Percentiles rank a stretch among this genome's conserved stretches.
Evolutionary conservation across 1,139 yeast species (phyloP).

Genomic region (Taiozyma onychis): DNA sequence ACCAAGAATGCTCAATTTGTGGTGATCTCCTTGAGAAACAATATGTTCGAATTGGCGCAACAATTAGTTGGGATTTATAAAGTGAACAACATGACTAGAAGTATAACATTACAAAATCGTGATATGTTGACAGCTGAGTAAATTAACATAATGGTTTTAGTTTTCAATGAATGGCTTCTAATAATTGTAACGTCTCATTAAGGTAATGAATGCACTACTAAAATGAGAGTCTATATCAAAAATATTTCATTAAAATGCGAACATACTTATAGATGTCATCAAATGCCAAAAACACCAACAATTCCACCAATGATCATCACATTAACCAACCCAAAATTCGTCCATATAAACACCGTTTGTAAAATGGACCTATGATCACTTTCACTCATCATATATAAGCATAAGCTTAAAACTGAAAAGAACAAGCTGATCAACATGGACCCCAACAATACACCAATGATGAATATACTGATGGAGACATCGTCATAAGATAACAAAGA

Average conservation of each 20-base stretch:
- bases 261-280: background rate
- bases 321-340: constrained; percentile 13
- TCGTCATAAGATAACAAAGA: constrained; percentile 14
- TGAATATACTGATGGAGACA: constrained; percentile 11
- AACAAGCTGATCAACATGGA: constrained; percentile 16
- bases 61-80: constrained; percentile 95
- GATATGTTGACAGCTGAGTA: constrained; percentile 30
- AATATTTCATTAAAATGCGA: background rate
- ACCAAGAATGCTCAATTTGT: constrained; percentile 96
- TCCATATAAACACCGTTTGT: constrained; percentile 17
- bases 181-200: no score
- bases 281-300: constrained; percentile 15
- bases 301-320: constrained; percentile 16
- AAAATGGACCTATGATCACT: constrained; percentile 8
- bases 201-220: no score
- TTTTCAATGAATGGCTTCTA: no score
- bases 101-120: constrained; percentile 69
- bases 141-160: no score
- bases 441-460: constrained; percentile 13
- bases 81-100: constrained; percentile 83
- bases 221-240: no score
- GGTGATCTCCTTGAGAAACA: constrained; percentile 90
- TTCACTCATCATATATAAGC: constrained; percentile 18
- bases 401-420: constrained; percentile 16
- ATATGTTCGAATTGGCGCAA: constrained; percentile 95